A percentile compares a stretch with the other conserved stretches of the same genome.
phyloP scores from a whole-genome alignment of 192 early-diverging fungal species.

The Paraglomus brasilianum region DNA sequence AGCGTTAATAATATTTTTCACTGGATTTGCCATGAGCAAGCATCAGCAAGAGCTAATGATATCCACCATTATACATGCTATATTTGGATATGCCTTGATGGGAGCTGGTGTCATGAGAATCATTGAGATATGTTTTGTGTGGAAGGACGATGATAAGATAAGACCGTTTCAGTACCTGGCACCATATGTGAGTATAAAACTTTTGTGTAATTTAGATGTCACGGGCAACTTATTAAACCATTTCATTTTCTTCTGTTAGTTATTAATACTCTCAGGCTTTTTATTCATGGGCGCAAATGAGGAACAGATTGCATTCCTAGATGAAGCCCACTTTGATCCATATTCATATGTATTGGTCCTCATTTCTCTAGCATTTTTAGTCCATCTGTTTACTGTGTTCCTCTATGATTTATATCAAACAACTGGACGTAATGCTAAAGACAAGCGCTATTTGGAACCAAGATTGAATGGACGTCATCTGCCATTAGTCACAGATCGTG shows the following conservation, averaged over 20 bases:
- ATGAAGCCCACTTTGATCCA: conserved; percentile 50
- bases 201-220: conserved; percentile 31
- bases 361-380: conserved; percentile 57
- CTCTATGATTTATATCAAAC: conserved; percentile 49
- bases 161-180: conserved; percentile 43
- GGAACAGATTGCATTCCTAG: conserved; percentile 50
- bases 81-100: conserved; percentile 62
- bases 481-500: too few relatives aligned
- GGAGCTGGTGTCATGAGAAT: conserved; percentile 56
- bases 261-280: conserved; percentile 57
- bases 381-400: conserved; percentile 54
- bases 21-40: conserved; percentile 58
- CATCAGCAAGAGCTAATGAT: conserved; percentile 61
- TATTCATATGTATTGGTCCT: conserved; percentile 57
- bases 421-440: conserved; percentile 2
- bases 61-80: conserved; percentile 60
- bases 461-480: too few relatives aligned
- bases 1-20: conserved; percentile 59
- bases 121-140: conserved; percentile 54
- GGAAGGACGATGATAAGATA: conserved; percentile 36
- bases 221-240: conserved; percentile 31
- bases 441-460: too few relatives aligned
- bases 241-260: conserved; percentile 25
- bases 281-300: conserved; percentile 65
- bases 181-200: conserved; percentile 37